Conservation (phyloP, 2,329 filamentous ascomycete genomes). For the Hymenoscyphus infarciens region DNA sequence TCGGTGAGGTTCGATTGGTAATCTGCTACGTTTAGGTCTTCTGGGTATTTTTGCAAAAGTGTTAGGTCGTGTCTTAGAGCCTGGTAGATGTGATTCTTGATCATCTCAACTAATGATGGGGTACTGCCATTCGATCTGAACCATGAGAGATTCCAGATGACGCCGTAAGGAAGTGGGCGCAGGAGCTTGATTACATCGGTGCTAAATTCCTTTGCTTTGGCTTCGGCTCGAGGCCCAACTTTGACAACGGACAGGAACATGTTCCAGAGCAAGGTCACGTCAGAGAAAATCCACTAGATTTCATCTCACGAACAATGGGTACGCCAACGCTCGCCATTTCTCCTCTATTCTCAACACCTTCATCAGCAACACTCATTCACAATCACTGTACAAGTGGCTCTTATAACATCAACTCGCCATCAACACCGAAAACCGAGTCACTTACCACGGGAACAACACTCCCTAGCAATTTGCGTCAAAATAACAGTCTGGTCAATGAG, state of each 20-base stretch:
- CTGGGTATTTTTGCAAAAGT: too few species aligned
- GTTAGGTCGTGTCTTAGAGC: too few species aligned
- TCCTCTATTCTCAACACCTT: slow-evolving; percentile 20
- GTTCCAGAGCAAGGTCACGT: slow-evolving; percentile 28
- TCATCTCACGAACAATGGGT: slow-evolving; percentile 24
- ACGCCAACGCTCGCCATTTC: slow-evolving; percentile 24
- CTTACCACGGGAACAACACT: slow-evolving; percentile 35
- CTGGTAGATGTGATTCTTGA: too few species aligned
- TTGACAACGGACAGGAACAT: slow-evolving; percentile 22
- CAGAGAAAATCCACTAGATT: slow-evolving; percentile 29
- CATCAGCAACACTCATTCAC: slow-evolving; percentile 18
- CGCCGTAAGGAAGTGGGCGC: too few species aligned
- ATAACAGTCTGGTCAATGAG: slow-evolving; percentile 34
- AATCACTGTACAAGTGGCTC: slow-evolving; percentile 21
- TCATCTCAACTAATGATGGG: too few species aligned
- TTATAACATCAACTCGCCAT: slow-evolving; percentile 29
- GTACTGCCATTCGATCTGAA: too few species aligned
- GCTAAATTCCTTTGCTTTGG: too few species aligned
- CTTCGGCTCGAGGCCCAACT: too few species aligned
- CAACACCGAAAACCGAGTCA: slow-evolving; percentile 31
- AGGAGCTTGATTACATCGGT: too few species aligned
- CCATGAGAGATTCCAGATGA: too few species aligned
- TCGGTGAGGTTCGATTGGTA: too few species aligned
- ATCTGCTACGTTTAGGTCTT: too few species aligned
- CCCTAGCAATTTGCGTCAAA: slow-evolving; percentile 34